Evolutionary conservation across 345 rosid species (phyloP).

Genomic region (Gossypium turneri): DNA sequence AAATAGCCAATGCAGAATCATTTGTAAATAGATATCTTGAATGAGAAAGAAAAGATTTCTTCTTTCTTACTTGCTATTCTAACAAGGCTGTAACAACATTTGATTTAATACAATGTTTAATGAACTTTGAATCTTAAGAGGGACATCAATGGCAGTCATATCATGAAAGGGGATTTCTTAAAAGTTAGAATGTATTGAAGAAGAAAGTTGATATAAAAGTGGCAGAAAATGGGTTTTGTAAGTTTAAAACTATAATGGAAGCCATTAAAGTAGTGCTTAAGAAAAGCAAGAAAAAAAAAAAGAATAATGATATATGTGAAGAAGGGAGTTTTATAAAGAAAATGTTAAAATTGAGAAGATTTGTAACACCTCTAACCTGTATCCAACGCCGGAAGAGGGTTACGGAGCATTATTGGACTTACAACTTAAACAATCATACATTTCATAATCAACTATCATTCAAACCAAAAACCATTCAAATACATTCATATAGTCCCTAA

Average conservation of each 20-base stretch:
- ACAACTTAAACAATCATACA: too few species aligned
- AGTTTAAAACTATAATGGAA: conserved; percentile 54
- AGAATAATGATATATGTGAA: conserved; percentile 64
- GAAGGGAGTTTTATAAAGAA: conserved; percentile 57
- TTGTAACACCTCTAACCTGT: too few species aligned
- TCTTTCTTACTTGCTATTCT: too few species aligned
- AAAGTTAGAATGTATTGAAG: conserved; percentile 37
- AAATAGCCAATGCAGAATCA: too few species aligned
- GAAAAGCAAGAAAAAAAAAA: conserved; percentile 35
- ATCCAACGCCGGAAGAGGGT: too few species aligned
- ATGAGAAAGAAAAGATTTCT: too few species aligned
- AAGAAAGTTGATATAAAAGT: conserved; percentile 56
- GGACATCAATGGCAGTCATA: neutral
- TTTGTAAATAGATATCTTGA: too few species aligned
- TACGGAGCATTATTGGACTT: too few species aligned
- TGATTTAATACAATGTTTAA: conserved; percentile 33
- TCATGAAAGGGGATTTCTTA: conserved; percentile 30
- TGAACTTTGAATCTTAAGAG: conserved; percentile 15
- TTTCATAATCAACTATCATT: too few species aligned
- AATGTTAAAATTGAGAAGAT: conserved; percentile 60
- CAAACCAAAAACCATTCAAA: too few species aligned
- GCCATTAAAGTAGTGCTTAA: conserved; percentile 57
- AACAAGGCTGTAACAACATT: conserved; percentile 35
- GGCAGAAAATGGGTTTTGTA: conserved; percentile 66
- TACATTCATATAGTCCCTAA: too few species aligned